These are phyloP conservation scores for Linnemannia zychae DNA, from an alignment of 192 early-diverging fungal species.

Conservation along the genomic window DNA sequence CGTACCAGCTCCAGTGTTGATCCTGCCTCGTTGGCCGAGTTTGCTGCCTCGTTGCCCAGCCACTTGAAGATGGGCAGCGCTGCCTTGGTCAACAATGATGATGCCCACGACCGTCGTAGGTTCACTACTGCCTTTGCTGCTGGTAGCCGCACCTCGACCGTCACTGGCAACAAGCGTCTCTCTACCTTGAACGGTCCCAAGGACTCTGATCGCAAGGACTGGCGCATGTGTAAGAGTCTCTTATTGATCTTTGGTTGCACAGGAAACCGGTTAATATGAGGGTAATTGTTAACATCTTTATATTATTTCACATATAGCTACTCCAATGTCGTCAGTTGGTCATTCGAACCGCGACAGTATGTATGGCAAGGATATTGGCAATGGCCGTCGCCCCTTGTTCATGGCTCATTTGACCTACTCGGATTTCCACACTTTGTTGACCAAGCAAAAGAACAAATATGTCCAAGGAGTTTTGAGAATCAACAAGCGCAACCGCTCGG, in stretches of 20 bases:
- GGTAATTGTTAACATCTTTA: constrained; percentile 2
- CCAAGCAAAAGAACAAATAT: constrained; percentile 61
- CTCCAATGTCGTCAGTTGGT: constrained; percentile 56
- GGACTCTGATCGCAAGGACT: constrained; percentile 41
- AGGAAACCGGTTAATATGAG: no score
- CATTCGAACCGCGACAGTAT: constrained; percentile 62
- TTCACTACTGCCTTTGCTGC: constrained; percentile 40
- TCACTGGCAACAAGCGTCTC: constrained; percentile 21
- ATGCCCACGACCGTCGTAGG: constrained; percentile 48
- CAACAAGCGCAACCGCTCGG: constrained; percentile 86
- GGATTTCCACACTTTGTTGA: constrained; percentile 64
- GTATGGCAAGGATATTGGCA: constrained; percentile 60
- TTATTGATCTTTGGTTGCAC: background rate
- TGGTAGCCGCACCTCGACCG: constrained; percentile 16
- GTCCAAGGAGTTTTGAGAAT: constrained; percentile 86
- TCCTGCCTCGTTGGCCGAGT: constrained; percentile 38
- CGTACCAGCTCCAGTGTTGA: constrained; percentile 31
- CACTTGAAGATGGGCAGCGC: constrained; percentile 36
- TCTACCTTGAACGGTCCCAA: constrained; percentile 14
- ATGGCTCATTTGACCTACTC: constrained; percentile 69
- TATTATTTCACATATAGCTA: constrained; percentile 35
- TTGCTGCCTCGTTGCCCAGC: constrained; percentile 33
- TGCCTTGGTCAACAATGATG: constrained; percentile 42
- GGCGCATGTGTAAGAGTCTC: constrained; percentile 38
- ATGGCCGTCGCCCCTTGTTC: constrained; percentile 67